Evolutionary conservation across 306 rosid species (phyloP).

Genomic region (Dalbergia cochinchinensis): DNA sequence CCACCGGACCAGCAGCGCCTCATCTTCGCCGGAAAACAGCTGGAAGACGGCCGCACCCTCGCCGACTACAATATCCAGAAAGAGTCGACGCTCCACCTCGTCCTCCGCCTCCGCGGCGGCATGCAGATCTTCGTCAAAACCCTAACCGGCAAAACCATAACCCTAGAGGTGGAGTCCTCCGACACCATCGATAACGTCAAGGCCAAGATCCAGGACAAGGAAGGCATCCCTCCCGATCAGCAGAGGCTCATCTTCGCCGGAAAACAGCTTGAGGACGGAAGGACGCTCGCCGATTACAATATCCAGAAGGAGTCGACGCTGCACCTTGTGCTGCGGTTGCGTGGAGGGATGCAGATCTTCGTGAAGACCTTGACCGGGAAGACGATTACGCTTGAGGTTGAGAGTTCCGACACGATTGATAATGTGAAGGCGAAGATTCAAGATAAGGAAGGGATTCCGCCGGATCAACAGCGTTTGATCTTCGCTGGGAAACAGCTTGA

Average conservation of each 20-base stretch:
- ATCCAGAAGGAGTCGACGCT: conserved; percentile 3
- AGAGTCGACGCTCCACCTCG: conserved; percentile 13
- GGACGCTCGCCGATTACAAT: neutral
- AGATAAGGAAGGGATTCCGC: neutral
- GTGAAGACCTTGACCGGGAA: neutral
- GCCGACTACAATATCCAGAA: conserved; percentile 25
- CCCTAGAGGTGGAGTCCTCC: neutral
- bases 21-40: conserved; percentile 9
- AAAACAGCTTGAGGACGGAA: neutral
- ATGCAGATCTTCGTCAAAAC: neutral
- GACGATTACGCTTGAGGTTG: neutral
- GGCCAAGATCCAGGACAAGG: neutral
- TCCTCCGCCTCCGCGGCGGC: conserved; percentile 9
- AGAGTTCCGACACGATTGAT: neutral
- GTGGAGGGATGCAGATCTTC: neutral
- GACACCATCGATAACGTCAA: neutral
- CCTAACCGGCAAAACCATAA: neutral
- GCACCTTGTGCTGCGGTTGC: neutral
- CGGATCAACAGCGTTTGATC: neutral
- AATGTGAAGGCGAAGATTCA: neutral
- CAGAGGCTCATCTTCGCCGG: neutral
- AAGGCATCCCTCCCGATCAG: neutral
- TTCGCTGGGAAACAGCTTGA: neutral
- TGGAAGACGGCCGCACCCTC: conserved; percentile 11
- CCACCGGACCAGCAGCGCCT: conserved; percentile 15